Evolutionary conservation across 1,284 basidiomycete genomes (phyloP), one percentile per base, ranked within the genome.

Genomic region (Xerocomus amazonicus): DNA sequence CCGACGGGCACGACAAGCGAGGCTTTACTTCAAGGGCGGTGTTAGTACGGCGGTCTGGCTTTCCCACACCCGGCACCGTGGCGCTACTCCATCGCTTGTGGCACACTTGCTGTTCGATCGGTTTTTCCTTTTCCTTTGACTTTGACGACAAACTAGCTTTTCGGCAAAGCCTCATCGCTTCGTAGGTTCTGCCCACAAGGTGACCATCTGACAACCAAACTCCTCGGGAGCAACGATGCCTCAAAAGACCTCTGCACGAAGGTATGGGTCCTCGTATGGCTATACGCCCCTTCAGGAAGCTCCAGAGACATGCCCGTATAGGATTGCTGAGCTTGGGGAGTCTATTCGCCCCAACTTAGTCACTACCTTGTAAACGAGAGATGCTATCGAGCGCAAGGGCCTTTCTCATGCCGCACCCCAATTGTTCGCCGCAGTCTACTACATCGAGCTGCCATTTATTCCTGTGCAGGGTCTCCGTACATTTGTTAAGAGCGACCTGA

Each of bases 201-300:
- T 32, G 26, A 26, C 39, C 31, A 16, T 23, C 19, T 12, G 19
- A 40, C 26, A 6, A 34, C 17, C 44, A 43, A 56, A 63, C 53
- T 63, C 61, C 58, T 61, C 59, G 57, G 56, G 32, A 23, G 36
- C 29, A 12, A 42, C 41, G 35, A 19, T 35, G 26, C 43, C 48
- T 59, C 48, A 47, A 39, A 41, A 33, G 41, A 44, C 37, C 33
- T 55, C 46, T 26, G n/a, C 42, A 52, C 40, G 42, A 40, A 42
- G 26, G 3, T 19, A 39, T 37, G 19, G 19, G 19, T 19, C 37
- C 23, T 26, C 13, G 37, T 26, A 26, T 38, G 23, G 39, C 9
- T n/a, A 28, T n/a, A 14, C 3, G 9, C 9, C n/a, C 10, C 39
- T 17, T 40, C n/a, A n/a, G 39, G 39, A 40, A 40, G 39, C 9